Evolutionary conservation across 257 asterid species (phyloP), one percentile per base, ranked within the genome.

Genomic region (Echites panduratus): DNA sequence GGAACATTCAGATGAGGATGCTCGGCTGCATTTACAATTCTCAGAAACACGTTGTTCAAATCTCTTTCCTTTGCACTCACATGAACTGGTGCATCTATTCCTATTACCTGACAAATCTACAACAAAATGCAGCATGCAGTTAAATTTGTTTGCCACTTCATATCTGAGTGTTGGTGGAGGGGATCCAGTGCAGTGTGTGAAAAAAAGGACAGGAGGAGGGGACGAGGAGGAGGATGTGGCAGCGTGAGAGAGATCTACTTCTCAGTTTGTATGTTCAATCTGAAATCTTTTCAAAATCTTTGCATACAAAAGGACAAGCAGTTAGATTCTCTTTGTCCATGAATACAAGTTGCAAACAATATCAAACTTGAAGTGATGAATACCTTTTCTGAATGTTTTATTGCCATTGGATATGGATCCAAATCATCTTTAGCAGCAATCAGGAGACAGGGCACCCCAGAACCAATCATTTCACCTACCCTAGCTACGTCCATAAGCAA

Each of bases 391-490:
- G 99, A 88, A 77, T 89, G 93, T 81, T 81, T 83, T 71, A 83
- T 85, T 54, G 87, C 79, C 79, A 75, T 70, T 66, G 90, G 85
- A 80, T 84, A 86, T 66, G 90, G 74, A 68, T 81, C 88, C 45
- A 90, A 82, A 85, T 94, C 97, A 73, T 86, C 87, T 81, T 94
- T 89, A n/a, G 98, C 96, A 2, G 95, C 96, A 84, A 94, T 73
- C n/a, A 94, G 84, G 73, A 94, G 89, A 84, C 98, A 91, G 35
- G 99, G 98, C 88, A 92, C 85, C 79, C 82, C 87, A 49, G 79
- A 87, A 68, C 95, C 89, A 74, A 77, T 88, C 74, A 84, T 91
- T 76, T 91, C 97, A 72, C 97, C 97, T 70, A 80, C 86, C 82
- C 91, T 85, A 70, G 99, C 89, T 45, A 88, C 90, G 70, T 77